A percentile compares a stretch with the other conserved stretches of the same genome.
phyloP scores from a whole-genome alignment of 2,329 filamentous ascomycete genomes.

The Mollisiaceae sp. region DNA sequence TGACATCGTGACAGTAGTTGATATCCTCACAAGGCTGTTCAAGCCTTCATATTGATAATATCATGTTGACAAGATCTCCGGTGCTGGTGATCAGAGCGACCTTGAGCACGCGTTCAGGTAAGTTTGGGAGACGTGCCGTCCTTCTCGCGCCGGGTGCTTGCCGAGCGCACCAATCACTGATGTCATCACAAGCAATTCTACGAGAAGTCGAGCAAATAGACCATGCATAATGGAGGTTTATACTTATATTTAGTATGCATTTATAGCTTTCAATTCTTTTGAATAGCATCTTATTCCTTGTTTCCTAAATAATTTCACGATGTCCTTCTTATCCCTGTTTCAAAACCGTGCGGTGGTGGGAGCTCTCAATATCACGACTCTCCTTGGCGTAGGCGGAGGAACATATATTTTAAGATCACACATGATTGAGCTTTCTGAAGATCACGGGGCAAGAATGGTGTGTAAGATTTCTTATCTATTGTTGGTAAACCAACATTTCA shows the following conservation, averaged over 20 bases:
- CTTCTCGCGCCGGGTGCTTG: not conserved
- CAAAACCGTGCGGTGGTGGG: conserved; percentile 23
- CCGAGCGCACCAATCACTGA: conserved; percentile 5
- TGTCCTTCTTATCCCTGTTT: conserved; percentile 30
- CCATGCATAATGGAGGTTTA: not conserved
- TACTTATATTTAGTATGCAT: not conserved
- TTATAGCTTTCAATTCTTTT: not conserved
- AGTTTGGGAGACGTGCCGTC: conserved; percentile 1
- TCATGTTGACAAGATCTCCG: not conserved
- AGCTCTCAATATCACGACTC: conserved; percentile 26
- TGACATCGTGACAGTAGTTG: conserved; percentile 44
- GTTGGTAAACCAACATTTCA: not conserved
- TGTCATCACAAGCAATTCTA: not conserved
- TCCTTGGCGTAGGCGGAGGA: conserved; percentile 26
- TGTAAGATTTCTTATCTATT: conserved; percentile 10
- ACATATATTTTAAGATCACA: conserved; percentile 32
- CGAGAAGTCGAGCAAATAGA: not conserved
- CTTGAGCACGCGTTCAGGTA: not conserved
- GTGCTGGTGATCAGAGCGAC: not conserved
- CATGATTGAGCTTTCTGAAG: conserved; percentile 35
- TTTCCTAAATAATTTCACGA: conserved; percentile 9
- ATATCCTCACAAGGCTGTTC: not conserved
- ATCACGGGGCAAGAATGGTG: conserved; percentile 35
- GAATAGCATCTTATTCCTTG: not conserved
- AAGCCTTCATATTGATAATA: not conserved